Base-by-base conservation (phyloP, 768 basidiomycete species). In the Kwoniella dendrophila region DNA sequence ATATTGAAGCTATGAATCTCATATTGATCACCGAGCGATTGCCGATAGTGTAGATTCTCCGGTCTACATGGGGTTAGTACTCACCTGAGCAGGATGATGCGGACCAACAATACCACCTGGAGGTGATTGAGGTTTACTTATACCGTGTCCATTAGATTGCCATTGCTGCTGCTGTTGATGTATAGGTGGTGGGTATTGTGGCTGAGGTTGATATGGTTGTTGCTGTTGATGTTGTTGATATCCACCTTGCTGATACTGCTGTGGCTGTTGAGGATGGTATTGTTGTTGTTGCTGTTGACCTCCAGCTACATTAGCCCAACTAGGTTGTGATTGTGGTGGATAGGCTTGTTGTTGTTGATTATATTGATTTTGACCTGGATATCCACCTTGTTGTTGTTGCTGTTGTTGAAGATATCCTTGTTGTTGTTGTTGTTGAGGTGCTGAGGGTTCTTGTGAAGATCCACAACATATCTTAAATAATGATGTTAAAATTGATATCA, bases 31-130 rank as follows among this genome's bases (percentile, higher is more conserved):
- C n/a, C n/a, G n/a, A n/a, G n/a, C n/a, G n/a, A n/a, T n/a, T n/a
- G n/a, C n/a, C n/a, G n/a, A n/a, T n/a, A n/a, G n/a, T n/a, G n/a
- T n/a, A n/a, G n/a, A n/a, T n/a, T n/a, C n/a, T n/a, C n/a, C n/a
- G n/a, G n/a, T n/a, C n/a, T 7, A 20, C 20, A 22, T 40, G 7
- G 8, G 44, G 50, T 1, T 0, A 14, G 30, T 11, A 66, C 72
- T 49, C 34, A 73, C 69, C 52, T 70, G 67, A 48, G 56, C 59
- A 32, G 72, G 52, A 60, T 69, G 62, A 58, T 70, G 62, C 20
- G 66, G 72, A 26, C 72, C 68, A 11, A 76, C 29, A 16, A 70
- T 49, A n/a, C 73, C 71, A 16, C 71, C 70, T 2, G 69, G 62
- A n/a, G 70, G 62, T 52, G 58, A 14, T 59, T 65, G 62, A 60